Base-by-base conservation (phyloP, 805 yeast genomes). In the Candida germanica region DNA sequence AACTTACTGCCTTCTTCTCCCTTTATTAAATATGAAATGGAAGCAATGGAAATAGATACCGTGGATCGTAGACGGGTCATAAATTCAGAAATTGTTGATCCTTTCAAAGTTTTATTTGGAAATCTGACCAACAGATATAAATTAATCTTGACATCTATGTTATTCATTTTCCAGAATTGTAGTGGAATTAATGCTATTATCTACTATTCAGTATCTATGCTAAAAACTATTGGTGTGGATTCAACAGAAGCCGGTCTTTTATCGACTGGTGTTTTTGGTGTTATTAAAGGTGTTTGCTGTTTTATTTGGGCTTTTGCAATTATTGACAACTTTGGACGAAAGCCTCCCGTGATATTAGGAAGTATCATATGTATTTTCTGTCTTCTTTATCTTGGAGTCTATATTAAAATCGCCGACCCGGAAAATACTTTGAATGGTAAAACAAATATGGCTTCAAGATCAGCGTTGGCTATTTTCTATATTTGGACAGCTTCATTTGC, bases 201-300 rank as follows among this genome's bases (percentile, higher is more conserved):
- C 28, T 75, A 75, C 51, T 75, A 74, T 49, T 71, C 79, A 10
- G 77, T 77, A 20, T 61, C 67, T 10, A 61, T 75, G 32, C 71
- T 74, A 54, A 58, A 64, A 43, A 62, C 75, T 3, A 59, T 75
- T 37, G 80, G 80, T n/a, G 63, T 74, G 13, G 50, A 50, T 16
- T 73, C 77, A 1, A 51, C 68, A 5, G 59, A 68, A 33, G 66
- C 75, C 0, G 64, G 69, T 3, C 58, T 75, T 28, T 62, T 71
- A 12, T 70, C 79, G 3, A 73, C 79, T 4, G 79, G 79, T 33
- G 56, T 74, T 36, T 73, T 73, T 50, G 80, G 80, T 24, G 56
- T 73, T 23, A 55, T 72, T 29, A 74, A 74, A 43, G 69, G 64
- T 9, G 57, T 58, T 13, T 64, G 69, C 16, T 64, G 72, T 13